Percentiles rank a stretch among this genome's conserved stretches.
These are phyloP conservation scores for Cercophora sp. DNA, from an alignment of 495 filamentous ascomycete species.

Conservation along the genomic window DNA sequence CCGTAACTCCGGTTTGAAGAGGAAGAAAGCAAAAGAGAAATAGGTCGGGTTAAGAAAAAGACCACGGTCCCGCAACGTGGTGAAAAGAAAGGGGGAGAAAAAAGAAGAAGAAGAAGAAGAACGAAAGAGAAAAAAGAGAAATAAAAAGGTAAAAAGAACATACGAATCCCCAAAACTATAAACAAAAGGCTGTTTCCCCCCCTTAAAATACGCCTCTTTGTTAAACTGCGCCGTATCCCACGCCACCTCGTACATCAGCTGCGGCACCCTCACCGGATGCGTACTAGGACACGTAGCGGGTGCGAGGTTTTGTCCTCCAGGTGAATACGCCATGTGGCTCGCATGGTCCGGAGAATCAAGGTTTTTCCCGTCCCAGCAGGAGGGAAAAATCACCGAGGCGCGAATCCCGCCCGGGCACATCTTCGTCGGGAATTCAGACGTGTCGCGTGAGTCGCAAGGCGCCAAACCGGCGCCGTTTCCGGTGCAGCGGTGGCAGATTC, in stretches of 20 bases:
- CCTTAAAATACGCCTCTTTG: slow-evolving; percentile 34
- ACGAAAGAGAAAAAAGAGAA: too few species aligned
- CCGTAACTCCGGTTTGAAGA: too few species aligned
- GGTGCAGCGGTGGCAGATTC: slow-evolving; percentile 11
- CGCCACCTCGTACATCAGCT: slow-evolving; percentile 42
- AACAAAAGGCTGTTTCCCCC: slow-evolving; percentile 45
- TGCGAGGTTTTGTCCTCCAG: slow-evolving; percentile 28
- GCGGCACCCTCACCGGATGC: slow-evolving; percentile 35
- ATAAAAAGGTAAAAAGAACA: too few species aligned
- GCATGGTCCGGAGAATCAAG: slow-evolving; percentile 35
- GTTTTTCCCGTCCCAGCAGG: slow-evolving; percentile 30
- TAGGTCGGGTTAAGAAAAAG: too few species aligned
- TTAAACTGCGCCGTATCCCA: slow-evolving; percentile 38
- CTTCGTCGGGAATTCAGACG: slow-evolving; percentile 22
- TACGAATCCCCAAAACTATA: slow-evolving; percentile 21
- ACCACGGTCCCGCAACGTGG: too few species aligned
- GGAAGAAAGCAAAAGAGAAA: too few species aligned
- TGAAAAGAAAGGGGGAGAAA: too few species aligned
- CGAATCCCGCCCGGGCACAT: slow-evolving; percentile 33
- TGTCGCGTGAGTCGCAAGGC: slow-evolving; percentile 13
- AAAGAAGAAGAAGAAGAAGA: too few species aligned
- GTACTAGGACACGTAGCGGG: slow-evolving; percentile 28
- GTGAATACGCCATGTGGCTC: slow-evolving; percentile 38
- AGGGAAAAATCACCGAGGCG: slow-evolving; percentile 28
- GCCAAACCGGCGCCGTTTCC: not conserved